Evolutionary conservation across 73 alveolate genomes (phyloP).

Genomic region (Blepharisma stoltei): DNA sequence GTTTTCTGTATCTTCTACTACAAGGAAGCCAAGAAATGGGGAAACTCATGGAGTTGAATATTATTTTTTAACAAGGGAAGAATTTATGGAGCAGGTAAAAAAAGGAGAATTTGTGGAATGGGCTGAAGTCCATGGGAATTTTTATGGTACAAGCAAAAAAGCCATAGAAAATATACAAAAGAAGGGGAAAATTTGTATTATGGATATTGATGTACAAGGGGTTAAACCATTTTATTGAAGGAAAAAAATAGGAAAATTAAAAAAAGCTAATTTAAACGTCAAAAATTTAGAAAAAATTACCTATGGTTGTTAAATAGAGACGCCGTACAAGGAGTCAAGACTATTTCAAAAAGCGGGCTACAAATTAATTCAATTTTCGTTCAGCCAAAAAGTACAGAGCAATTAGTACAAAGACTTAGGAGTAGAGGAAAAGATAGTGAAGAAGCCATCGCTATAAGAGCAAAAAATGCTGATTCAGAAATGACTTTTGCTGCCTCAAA

Average conservation of each 20-base stretch:
- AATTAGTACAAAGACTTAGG: conserved; percentile 66
- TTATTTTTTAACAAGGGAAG: conserved; percentile 70
- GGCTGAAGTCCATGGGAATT: conserved; percentile 78
- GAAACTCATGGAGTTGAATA: conserved; percentile 85
- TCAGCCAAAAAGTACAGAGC: conserved; percentile 62
- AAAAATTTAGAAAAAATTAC: too few relatives aligned
- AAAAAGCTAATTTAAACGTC: too few relatives aligned
- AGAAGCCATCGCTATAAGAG: conserved; percentile 68
- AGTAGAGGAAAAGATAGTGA: conserved; percentile 89
- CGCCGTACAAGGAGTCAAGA: too few relatives aligned
- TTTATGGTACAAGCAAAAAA: conserved; percentile 77
- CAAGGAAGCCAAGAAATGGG: conserved; percentile 73
- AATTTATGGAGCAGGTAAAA: conserved; percentile 63
- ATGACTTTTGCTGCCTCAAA: conserved; percentile 63
- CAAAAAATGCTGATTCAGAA: conserved; percentile 63
- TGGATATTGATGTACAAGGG: conserved; percentile 91
- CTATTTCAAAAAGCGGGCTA: conserved; percentile 33
- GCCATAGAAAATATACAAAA: conserved; percentile 59
- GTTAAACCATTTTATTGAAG: conserved; percentile 58
- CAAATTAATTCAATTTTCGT: conserved; percentile 72
- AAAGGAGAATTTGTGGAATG: conserved; percentile 64
- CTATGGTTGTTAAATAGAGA: too few relatives aligned
- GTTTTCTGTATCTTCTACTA: conserved; percentile 71
- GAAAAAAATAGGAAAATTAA: too few relatives aligned
- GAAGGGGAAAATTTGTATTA: conserved; percentile 71